Base-by-base conservation (phyloP, 306 rosid species). In the Mucuna pruriens region DNA sequence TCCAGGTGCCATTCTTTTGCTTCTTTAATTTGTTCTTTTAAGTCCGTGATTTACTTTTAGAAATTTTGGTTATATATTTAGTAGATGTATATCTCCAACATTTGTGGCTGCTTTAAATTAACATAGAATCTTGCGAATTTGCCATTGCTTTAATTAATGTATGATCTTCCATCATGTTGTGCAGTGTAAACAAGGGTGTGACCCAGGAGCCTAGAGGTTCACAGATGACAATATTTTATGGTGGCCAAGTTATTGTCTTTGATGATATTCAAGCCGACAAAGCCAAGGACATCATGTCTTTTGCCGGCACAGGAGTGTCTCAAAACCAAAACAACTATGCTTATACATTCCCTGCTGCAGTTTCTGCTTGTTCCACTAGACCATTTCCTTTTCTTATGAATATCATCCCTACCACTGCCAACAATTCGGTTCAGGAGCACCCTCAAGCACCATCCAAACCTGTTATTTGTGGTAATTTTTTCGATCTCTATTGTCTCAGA, bases 171-270 rank as follows among this genome's bases (percentile, higher is more conserved):
- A 64, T 76, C 34, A 68, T 74, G 12, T 12, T 76, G 2, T 29
- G 0, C 89, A 94, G 97, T 74, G 84, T 33, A 36, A 80, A 42
- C 33, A 89, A 84, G 74, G 16, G 20, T 49, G 25, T 71, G 83
- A 48, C 75, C 29, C 87, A 34, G 78, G 91, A 79, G 76, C 29
- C 82, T 7, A 84, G 76, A 49, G 76, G 60, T 19, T 70, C 91
- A 22, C 99, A 89, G 19, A 84, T 93, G 96, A 95, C 99, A 26
- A 87, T 93, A 46, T 91, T 95, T 46, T 95, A 95, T 75, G 87
- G 11, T 22, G 99, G 99, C 12, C 88, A 89, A 87, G 93, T 95
- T 9, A 3, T 87, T 11, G 99, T 95, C 57, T 80, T 90, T 9
- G 84, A 95, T 23, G 88, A 90, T 60, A 60, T 90, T 77, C 89